Evolutionary conservation across 169 alveolate genomes (phyloP), one percentile per base, ranked within the genome.

Genomic region (Blepharisma undulans): DNA sequence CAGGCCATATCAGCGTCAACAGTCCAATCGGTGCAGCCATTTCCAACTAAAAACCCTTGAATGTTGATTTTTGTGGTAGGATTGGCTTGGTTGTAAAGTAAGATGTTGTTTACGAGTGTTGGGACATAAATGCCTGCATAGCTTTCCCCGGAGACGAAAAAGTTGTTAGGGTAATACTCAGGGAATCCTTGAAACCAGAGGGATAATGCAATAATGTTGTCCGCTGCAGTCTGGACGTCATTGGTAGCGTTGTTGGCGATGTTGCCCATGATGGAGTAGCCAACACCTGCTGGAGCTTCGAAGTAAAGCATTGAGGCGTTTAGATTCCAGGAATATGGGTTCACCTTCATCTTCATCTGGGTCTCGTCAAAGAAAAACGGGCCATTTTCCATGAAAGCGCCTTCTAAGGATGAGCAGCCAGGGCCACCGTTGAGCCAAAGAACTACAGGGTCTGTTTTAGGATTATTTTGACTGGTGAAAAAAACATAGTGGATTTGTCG

Each of bases 111-210:
- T 25, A 96, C 95, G 18, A 96, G 92, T 66, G 96, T 94, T 3
- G 98, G 98, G 76, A 97, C 93, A 86, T 95, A 97, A 61, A 92
- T 94, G 66, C 98, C 98, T 72, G 97, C 98, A 88, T 96, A 97
- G 72, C 97, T 93, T 89, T 97, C 98, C 0, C 98, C 98, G 82
- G 97, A 91, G 36, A 97, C 94, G 79, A 90, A 95, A 86, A 97
- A 94, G 61, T 92, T 95, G 61, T 92, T 94, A 22, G 92, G 93
- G 33, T 78, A 22, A 30, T 29, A 78, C 59, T 78, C 86, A 78
- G 86, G 86, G 86, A 78, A 78, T 25, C n/a, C 32, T 27, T n/a
- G 12, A 32, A 27, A 78, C 33, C 33, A 78, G 12, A 7, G 3
- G 25, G n/a, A 30, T 22, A 78, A 32, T 19, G 86, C 86, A 25